phyloP scores from a whole-genome alignment of 495 filamentous ascomycete genomes.

The Penicillium angulare region DNA sequence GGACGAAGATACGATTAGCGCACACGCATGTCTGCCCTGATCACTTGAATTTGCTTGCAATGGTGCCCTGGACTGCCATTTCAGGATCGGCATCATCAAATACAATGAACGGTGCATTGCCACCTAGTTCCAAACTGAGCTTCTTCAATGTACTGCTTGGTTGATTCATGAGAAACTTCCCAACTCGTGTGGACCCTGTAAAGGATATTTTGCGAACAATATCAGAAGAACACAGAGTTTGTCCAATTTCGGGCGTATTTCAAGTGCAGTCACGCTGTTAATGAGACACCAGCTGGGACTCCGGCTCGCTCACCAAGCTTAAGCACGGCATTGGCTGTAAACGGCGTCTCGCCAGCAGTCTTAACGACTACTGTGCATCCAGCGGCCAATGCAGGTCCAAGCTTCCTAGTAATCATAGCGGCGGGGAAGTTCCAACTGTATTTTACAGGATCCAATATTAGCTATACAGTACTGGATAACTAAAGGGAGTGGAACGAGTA shows the following conservation, averaged over 20 bases:
- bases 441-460: not conserved
- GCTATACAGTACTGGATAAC: not conserved
- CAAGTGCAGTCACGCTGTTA: conserved; percentile 46
- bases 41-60: conserved; percentile 2
- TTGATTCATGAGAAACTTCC: conserved; percentile 50
- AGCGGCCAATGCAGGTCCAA: conserved; percentile 57
- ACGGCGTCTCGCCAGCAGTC: conserved; percentile 49
- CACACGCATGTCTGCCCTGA: conserved; percentile 9
- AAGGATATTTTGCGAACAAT: conserved; percentile 50
- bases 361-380: conserved; percentile 53
- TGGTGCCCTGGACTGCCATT: conserved; percentile 17
- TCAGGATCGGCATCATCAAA: conserved; percentile 54
- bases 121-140: conserved; percentile 50
- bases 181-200: conserved; percentile 51
- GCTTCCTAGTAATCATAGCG: conserved; percentile 81
- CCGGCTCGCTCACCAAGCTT: conserved; percentile 49
- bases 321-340: conserved; percentile 45
- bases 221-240: conserved; percentile 34
- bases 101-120: conserved; percentile 55
- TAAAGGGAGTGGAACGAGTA: not conserved
- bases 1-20: conserved; percentile 5
- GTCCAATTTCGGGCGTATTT: conserved; percentile 47
- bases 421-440: conserved; percentile 79
- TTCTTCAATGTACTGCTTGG: conserved; percentile 45
- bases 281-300: conserved; percentile 48